Evolutionary conservation across 768 basidiomycete species (phyloP).

Genomic region (Lactarius trivialis): DNA sequence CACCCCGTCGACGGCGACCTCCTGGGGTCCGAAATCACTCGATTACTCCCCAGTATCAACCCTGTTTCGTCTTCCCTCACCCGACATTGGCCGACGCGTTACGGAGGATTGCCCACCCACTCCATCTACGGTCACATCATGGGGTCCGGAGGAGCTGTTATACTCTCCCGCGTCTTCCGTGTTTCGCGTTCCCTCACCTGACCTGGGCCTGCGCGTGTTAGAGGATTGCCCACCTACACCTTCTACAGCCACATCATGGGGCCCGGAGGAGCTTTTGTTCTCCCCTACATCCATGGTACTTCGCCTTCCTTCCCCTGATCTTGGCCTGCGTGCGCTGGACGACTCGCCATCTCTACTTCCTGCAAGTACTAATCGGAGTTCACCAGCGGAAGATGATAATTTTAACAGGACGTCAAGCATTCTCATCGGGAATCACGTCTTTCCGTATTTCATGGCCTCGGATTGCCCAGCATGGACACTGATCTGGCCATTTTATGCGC

Average conservation of each 20-base stretch:
- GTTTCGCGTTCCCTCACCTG: constrained; percentile 24
- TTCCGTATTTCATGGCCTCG: constrained; percentile 5
- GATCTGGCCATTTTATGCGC: constrained; percentile 19
- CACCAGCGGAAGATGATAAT: not conserved
- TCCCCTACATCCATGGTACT: not conserved
- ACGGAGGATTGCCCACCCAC: constrained; percentile 28
- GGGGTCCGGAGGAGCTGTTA: constrained; percentile 20
- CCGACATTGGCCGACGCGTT: constrained; percentile 27
- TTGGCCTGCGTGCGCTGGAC: constrained; percentile 18
- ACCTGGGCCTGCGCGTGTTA: constrained; percentile 43
- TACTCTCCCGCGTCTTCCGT: constrained; percentile 15
- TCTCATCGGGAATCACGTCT: not conserved
- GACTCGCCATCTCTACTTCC: constrained; percentile 24
- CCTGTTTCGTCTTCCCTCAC: constrained; percentile 25
- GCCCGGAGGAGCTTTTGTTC: constrained; percentile 25
- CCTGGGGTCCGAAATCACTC: constrained; percentile 24
- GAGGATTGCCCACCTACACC: constrained; percentile 51
- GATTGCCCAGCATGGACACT: constrained; percentile 13
- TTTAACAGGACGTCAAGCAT: not conserved
- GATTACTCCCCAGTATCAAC: constrained; percentile 16
- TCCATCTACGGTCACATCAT: constrained; percentile 22
- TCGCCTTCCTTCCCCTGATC: not conserved
- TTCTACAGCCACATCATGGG: constrained; percentile 43
- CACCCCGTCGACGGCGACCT: constrained; percentile 32
- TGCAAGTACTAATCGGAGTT: not conserved